These are phyloP conservation scores for Aspergillus vadensis DNA, from an alignment of 2,329 filamentous ascomycete genomes.

Conservation along the genomic window DNA sequence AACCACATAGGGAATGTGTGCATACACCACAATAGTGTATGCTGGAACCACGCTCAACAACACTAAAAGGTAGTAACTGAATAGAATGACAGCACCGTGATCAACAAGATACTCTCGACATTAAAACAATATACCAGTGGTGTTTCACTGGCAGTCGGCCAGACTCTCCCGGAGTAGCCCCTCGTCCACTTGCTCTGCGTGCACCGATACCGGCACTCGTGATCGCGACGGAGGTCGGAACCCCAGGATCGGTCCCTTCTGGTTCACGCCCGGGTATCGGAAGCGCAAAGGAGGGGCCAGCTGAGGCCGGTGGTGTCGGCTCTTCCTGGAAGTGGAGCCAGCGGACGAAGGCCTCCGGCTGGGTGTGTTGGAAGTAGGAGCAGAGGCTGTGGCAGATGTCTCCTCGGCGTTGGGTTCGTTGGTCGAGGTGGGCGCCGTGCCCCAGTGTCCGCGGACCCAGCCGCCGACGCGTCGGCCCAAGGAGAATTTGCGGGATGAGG, in stretches of 20 bases:
- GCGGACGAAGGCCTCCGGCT: constrained; percentile 65
- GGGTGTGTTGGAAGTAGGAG: constrained; percentile 20
- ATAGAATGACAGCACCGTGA: constrained; percentile 4
- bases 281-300: constrained; percentile 23
- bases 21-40: background rate
- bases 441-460: constrained; percentile 68
- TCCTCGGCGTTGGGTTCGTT: constrained; percentile 14
- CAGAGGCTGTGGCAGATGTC: constrained; percentile 17
- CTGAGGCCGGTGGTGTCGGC: constrained; percentile 11
- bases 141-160: constrained; percentile 43
- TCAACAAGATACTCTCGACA: background rate
- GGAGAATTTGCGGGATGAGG: constrained; percentile 31
- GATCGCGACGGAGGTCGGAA: constrained; percentile 62
- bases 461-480: constrained; percentile 62
- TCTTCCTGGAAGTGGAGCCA: constrained; percentile 59
- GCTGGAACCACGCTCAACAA: background rate
- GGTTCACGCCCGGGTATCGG: constrained; percentile 74
- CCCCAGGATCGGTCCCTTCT: constrained; percentile 72
- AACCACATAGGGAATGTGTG: background rate
- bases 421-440: constrained; percentile 49
- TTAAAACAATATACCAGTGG: background rate
- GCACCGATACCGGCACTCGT: constrained; percentile 58
- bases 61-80: background rate
- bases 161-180: constrained; percentile 64
- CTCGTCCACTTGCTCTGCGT: constrained; percentile 60